Base-by-base conservation (phyloP, 768 basidiomycete genomes). In the Phallus indusiatus region DNA sequence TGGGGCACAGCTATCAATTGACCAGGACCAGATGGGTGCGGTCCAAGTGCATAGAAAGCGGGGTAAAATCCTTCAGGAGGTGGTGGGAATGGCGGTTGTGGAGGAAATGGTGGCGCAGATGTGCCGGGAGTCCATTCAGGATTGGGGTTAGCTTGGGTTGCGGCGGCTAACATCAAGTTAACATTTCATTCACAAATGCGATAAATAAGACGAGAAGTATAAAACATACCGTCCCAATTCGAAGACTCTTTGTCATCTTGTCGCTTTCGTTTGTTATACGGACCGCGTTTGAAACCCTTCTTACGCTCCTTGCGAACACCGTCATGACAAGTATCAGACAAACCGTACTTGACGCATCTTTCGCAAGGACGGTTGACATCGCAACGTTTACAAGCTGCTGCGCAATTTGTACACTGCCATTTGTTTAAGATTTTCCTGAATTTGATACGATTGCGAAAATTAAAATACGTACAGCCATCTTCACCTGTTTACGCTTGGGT, bases 281-380 rank as follows among this genome's bases (percentile, higher is more conserved):
- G 81, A 2, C 80, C 80, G 18, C 80, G 77, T 65, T 81, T 81
- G 61, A 81, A 73, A 24, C 80, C 80, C 53, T 79, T 81, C 65
- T 84, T 82, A 59, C 84, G 76, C 67, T 85, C 84, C 67, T 86
- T 86, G 61, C 84, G 73, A 17, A 77, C 72, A 1, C 83, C 82
- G 63, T 86, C 83, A 1, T 76, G 63, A 63, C 84, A 86, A n/a
- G 74, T 69, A 24, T 78, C 74, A 12, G 76, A 75, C 35, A 84
- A 73, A 2, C 81, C 82, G 64, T 84, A 85, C 68, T 84, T 85
- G 61, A 78, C 66, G 63, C 84, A 86, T 28, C 84, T 77, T 56
- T 80, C 78, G 68, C 84, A 86, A 1, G 84, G 84, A 48, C 84
- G 79, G 5, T 71, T 70, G 36, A 82, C 80, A 63, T 81, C 80